phyloP scores from a whole-genome alignment of 2,329 filamentous ascomycete genomes.

The Geoglossum cookeanum region DNA sequence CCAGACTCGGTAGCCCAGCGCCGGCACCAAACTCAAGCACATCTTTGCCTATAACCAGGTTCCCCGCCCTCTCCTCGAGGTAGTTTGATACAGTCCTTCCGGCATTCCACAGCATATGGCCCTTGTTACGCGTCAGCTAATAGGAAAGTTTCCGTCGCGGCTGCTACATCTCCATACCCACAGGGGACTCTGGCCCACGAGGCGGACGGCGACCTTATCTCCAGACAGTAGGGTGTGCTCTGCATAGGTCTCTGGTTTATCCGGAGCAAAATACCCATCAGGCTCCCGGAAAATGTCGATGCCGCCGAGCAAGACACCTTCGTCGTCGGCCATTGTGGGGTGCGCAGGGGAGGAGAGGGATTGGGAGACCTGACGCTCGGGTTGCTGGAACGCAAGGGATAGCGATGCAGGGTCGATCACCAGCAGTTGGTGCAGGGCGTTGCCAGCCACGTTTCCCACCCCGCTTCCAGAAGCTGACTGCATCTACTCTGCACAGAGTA shows the following conservation, averaged over 20 bases:
- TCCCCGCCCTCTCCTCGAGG: constrained; percentile 38
- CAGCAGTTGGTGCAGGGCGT: too few species aligned
- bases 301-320: not conserved
- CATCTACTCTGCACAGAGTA: too few species aligned
- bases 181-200: constrained; percentile 73
- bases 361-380: not conserved
- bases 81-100: constrained; percentile 59
- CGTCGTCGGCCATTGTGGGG: not conserved
- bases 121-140: constrained; percentile 22
- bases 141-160: not conserved
- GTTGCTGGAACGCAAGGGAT: not conserved
- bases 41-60: constrained; percentile 44
- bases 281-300: constrained; percentile 56
- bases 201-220: constrained; percentile 45
- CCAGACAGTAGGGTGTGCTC: constrained; percentile 52
- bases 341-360: not conserved
- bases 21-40: constrained; percentile 81
- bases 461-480: too few species aligned
- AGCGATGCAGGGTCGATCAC: not conserved
- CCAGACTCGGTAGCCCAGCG: constrained; percentile 64
- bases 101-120: constrained; percentile 83
- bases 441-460: too few species aligned
- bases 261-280: constrained; percentile 57
- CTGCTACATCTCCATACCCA: constrained; percentile 38
- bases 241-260: constrained; percentile 55